Base-by-base conservation (phyloP, 176 grass and related monocot genomes). In the Puccinellia tenuiflora region DNA sequence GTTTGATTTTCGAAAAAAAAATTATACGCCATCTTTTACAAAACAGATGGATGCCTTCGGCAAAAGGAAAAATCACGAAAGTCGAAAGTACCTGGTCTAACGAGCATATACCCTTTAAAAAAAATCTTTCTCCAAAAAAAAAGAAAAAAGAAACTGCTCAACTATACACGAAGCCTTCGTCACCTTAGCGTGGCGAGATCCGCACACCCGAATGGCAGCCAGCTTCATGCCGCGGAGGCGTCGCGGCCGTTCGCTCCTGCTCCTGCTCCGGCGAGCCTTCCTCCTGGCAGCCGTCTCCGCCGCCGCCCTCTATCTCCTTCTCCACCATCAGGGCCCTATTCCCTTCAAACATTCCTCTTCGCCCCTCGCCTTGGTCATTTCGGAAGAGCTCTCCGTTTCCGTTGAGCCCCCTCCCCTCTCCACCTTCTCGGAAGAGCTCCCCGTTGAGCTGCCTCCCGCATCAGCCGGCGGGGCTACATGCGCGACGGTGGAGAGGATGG, bases 401-500 rank as follows among this genome's bases (percentile, higher is more conserved):
- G 76, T 18, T 7, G 68, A 80, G 20, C 73, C 80, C 22, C 73
- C 40, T 29, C 76, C n/a, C 47, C 31, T 59, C 55, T 59, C 55
- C 54, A 57, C 54, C 55, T 59, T 59, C 55, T 13, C 55, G 55
- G 55, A 57, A 77, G 85, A 88, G 10, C 8, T 65, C 26, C 18
- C 46, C 5, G 52, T 20, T 2, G 68, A 71, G 9, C 64, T 74
- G 31, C 74, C 13, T 39, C 77, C 17, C 12, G 33, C 16, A 39
- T 57, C 74, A 5, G 22, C 6, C 16, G 6, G 68, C 5, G 28
- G 30, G 26, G 48, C 47, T 21, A 38, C 77, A 26, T 98, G 96
- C 69, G 92, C 88, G 7, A 93, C 89, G 29, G 96, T 98, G 90
- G 96, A 98, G 89, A 82, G 51, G 83, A 98, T 95, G 90, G 96